Percentiles rank a stretch among this genome's conserved stretches.
Conservation (phyloP, 1,139 yeast genomes). For the Candida anutae region DNA sequence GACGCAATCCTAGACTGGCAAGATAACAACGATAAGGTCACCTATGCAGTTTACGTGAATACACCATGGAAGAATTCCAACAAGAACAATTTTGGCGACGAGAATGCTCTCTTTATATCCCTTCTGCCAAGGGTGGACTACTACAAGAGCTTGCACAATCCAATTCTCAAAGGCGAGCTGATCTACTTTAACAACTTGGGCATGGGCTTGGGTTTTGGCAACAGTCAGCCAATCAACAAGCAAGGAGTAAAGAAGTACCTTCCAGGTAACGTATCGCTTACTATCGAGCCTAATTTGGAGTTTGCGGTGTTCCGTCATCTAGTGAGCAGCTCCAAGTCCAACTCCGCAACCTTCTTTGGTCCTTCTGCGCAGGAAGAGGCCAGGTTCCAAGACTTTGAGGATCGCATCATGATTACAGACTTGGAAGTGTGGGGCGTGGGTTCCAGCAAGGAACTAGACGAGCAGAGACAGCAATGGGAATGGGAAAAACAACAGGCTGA, state of each 20-base stretch:
- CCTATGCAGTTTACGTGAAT: conserved; percentile 54
- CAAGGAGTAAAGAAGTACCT: conserved; percentile 27
- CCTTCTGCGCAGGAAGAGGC: conserved; percentile 15
- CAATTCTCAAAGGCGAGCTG: conserved; percentile 27
- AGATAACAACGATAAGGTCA: conserved; percentile 31
- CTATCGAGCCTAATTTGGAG: conserved; percentile 72
- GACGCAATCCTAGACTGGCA: conserved; percentile 23
- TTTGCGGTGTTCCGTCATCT: conserved; percentile 72
- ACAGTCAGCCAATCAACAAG: conserved; percentile 50
- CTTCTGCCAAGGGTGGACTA: conserved; percentile 58
- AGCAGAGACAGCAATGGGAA: conserved; percentile 73
- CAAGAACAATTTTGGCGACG: conserved; percentile 65
- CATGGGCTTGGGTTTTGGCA: conserved; percentile 79
- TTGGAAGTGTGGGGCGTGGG: conserved; percentile 94
- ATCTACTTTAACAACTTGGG: conserved; percentile 62
- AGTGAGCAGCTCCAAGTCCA: conserved; percentile 17
- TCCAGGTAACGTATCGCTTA: conserved; percentile 71
- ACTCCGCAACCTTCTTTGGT: conserved; percentile 20
- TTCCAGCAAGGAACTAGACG: conserved; percentile 62
- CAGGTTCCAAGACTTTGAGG: conserved; percentile 46
- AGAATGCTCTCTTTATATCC: conserved; percentile 47
- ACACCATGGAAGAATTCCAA: conserved; percentile 76
- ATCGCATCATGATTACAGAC: conserved; percentile 62
- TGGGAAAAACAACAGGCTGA: conserved; percentile 89
- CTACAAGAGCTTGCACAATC: conserved; percentile 31